phyloP scores from a whole-genome alignment of 1,139 yeast genomes.

The Yamadazyma conglobata region DNA sequence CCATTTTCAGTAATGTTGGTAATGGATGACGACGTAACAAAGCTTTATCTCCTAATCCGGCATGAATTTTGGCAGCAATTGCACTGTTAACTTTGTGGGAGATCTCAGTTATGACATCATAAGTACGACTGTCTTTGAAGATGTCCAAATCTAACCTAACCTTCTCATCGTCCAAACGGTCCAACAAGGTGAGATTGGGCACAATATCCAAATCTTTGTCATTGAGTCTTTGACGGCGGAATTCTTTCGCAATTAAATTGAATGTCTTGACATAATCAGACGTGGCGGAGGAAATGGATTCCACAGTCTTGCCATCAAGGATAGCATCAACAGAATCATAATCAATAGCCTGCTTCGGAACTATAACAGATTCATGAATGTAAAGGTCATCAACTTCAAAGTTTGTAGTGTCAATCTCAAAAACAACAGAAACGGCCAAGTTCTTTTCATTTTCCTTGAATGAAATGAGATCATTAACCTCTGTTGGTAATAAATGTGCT shows the following conservation, averaged over 20 bases:
- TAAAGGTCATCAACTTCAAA: slow-evolving; percentile 75
- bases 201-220: slow-evolving; percentile 45
- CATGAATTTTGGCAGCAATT: slow-evolving; percentile 76
- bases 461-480: slow-evolving; percentile 57
- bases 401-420: slow-evolving; percentile 71
- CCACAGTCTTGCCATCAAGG: slow-evolving; percentile 29
- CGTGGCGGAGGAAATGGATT: slow-evolving; percentile 52
- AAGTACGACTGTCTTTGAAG: slow-evolving; percentile 59
- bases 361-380: slow-evolving; percentile 70
- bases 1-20: slow-evolving; percentile 81
- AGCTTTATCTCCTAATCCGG: slow-evolving; percentile 75
- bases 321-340: slow-evolving; percentile 55
- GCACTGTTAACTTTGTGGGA: slow-evolving; percentile 80
- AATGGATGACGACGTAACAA: slow-evolving; percentile 83
- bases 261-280: slow-evolving; percentile 65
- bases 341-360: slow-evolving; percentile 54
- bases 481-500: slow-evolving; percentile 66
- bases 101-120: slow-evolving; percentile 67
- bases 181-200: slow-evolving; percentile 66
- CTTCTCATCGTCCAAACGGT: slow-evolving; percentile 82
- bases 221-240: slow-evolving; percentile 68
- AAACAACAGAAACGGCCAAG: slow-evolving; percentile 75
- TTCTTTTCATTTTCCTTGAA: slow-evolving; percentile 60
- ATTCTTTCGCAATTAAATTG: slow-evolving; percentile 63
- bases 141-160: slow-evolving; percentile 70